Evolutionary conservation across 495 filamentous ascomycete genomes (phyloP).

Genomic region (Penicillium daleae): DNA sequence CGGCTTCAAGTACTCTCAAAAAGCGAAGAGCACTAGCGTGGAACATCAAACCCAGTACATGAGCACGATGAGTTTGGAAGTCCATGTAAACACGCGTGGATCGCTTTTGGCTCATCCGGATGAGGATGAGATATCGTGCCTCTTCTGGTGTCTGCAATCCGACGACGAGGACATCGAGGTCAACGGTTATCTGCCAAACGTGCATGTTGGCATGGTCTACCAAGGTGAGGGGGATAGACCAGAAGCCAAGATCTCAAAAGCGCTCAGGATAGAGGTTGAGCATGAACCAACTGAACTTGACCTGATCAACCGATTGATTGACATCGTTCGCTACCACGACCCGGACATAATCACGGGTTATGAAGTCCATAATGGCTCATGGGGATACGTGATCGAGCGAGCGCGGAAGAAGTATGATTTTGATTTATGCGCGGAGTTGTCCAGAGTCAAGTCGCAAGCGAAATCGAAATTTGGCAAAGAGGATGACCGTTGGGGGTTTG

Average conservation of each 20-base stretch:
- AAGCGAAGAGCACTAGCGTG: conserved; percentile 71
- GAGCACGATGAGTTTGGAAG: conserved; percentile 92
- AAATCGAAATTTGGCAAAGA: conserved; percentile 84
- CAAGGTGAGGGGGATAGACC: conserved; percentile 50
- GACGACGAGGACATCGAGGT: conserved; percentile 63
- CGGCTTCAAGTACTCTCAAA: conserved; percentile 88
- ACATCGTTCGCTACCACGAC: conserved; percentile 82
- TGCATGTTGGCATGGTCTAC: conserved; percentile 60
- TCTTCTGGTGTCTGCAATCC: conserved; percentile 89
- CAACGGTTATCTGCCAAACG: conserved; percentile 55
- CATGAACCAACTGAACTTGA: conserved; percentile 82
- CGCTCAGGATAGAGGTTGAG: conserved; percentile 62
- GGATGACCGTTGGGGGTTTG: conserved; percentile 88
- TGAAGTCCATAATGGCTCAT: conserved; percentile 90
- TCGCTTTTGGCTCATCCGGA: conserved; percentile 83
- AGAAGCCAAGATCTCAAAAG: conserved; percentile 51
- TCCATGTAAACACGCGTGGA: conserved; percentile 91
- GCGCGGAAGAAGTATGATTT: conserved; percentile 86
- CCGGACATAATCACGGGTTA: conserved; percentile 95
- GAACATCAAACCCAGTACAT: conserved; percentile 90
- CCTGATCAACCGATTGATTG: conserved; percentile 77
- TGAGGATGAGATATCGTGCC: conserved; percentile 82
- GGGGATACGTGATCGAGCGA: conserved; percentile 94
- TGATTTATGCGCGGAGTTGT: conserved; percentile 87
- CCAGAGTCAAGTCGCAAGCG: conserved; percentile 80